Evolutionary conservation across 2,329 filamentous ascomycete species (phyloP).

Genomic region (Aspergillus nomiae): DNA sequence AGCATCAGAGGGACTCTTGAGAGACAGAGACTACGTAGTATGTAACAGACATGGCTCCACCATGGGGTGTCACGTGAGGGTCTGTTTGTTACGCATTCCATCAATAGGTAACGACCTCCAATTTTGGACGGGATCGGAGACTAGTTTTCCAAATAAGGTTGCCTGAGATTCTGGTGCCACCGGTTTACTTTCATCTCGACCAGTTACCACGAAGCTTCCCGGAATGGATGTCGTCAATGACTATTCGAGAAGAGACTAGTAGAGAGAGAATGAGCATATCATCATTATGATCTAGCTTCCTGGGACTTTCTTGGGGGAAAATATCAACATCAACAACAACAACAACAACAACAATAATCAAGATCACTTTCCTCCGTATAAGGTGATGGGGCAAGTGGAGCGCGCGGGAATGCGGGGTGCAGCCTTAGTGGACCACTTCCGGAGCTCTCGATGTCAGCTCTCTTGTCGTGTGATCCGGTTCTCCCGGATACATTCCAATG

Average conservation of each 20-base stretch:
- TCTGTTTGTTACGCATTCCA: not conserved
- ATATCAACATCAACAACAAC: not conserved
- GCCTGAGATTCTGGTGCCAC: not conserved
- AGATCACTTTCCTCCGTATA: not conserved
- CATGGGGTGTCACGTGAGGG: not conserved
- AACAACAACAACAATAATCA: not conserved
- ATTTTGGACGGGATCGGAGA: not conserved
- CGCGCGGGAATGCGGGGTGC: slow-evolving; percentile 39
- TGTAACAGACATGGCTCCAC: not conserved
- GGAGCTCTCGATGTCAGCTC: slow-evolving; percentile 31
- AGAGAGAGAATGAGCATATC: not conserved
- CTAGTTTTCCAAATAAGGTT: not conserved
- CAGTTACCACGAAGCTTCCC: not conserved
- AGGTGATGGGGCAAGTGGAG: slow-evolving; percentile 20
- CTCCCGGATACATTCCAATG: slow-evolving; percentile 17
- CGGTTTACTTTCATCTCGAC: not conserved
- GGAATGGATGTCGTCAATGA: not conserved
- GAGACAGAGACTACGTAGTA: no score
- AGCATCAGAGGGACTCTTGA: not conserved
- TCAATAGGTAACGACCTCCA: not conserved
- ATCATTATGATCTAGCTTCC: not conserved
- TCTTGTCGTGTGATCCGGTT: slow-evolving; percentile 34
- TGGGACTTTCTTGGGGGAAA: not conserved
- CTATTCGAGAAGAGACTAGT: not conserved
- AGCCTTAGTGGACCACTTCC: slow-evolving; percentile 28